phyloP scores from a whole-genome alignment of 1,284 basidiomycete species.

The Moesziomyces globuligerus region DNA sequence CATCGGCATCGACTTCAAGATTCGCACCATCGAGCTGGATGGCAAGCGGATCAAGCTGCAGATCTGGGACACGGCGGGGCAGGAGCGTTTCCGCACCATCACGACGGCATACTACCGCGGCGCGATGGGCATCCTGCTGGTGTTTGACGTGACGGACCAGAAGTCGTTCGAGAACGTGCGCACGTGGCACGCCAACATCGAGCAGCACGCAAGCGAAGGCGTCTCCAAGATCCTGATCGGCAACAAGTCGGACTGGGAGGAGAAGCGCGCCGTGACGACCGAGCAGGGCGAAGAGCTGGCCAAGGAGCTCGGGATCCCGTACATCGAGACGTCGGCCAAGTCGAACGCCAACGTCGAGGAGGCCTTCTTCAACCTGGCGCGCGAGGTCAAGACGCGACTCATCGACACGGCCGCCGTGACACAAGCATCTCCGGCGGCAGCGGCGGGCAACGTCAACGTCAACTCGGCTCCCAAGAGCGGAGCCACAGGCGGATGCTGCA shows the following conservation, averaged over 20 bases:
- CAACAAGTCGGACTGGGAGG: conserved; percentile 98
- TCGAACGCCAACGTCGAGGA: conserved; percentile 98
- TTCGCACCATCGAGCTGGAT: conserved; percentile 94
- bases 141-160: conserved; percentile 98
- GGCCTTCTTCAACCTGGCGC: conserved; percentile 95
- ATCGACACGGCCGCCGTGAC: conserved; percentile 75
- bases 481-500: conserved; percentile 32
- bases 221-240: conserved; percentile 99
- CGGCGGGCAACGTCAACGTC: conserved; percentile 49
- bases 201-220: conserved; percentile 97
- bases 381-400: conserved; percentile 82
- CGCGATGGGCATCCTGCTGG: conserved; percentile 98
- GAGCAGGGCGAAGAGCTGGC: conserved; percentile 80
- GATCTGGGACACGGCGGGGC: conserved; percentile 99
- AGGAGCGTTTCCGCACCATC: conserved; percentile 99
- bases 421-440: conserved; percentile 32
- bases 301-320: conserved; percentile 87
- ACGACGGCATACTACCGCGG: conserved; percentile 99
- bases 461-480: conserved; percentile 45
- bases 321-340: conserved; percentile 98
- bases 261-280: conserved; percentile 90
- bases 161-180: conserved; percentile 98
- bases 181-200: conserved; percentile 98
- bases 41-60: conserved; percentile 96
- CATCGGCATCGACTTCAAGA: conserved; percentile 77